phyloP scores from a whole-genome alignment of 2,329 filamentous ascomycete species.

The Sclerotinia sclerotiorum region DNA sequence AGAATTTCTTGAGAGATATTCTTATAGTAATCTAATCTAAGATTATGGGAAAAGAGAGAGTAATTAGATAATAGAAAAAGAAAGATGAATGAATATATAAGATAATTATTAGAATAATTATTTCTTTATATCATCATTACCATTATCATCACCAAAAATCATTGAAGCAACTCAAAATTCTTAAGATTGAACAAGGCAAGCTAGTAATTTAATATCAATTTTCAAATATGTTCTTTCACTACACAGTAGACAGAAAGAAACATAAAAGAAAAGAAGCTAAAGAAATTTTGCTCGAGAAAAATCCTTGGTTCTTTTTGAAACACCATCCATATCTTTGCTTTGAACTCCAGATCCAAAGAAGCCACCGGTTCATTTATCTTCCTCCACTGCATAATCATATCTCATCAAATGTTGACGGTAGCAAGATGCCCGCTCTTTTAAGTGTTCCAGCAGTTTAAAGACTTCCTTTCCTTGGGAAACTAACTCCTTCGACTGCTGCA shows the following conservation, averaged over 20 bases:
- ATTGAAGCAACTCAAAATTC: no score
- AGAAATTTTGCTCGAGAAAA: background rate
- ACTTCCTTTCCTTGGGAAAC: conserved; percentile 73
- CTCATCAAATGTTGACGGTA: background rate
- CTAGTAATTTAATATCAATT: background rate
- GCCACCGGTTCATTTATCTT: background rate
- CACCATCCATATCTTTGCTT: conserved; percentile 11
- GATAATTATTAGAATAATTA: no score
- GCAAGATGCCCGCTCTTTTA: background rate
- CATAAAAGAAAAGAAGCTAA: background rate
- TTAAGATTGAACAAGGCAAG: background rate
- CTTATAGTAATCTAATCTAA: no score
- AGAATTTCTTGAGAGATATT: no score
- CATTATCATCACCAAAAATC: no score
- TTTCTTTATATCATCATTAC: no score
- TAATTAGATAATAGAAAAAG: no score
- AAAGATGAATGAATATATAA: no score
- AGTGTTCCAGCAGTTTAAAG: conserved; percentile 44
- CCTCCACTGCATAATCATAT: background rate
- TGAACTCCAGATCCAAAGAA: conserved; percentile 17
- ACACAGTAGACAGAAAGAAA: background rate
- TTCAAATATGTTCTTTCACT: background rate
- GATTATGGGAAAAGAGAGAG: no score
- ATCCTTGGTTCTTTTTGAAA: background rate
- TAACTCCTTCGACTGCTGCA: conserved; percentile 80